These are phyloP conservation scores for Tetracladium setigerum DNA, from an alignment of 495 filamentous ascomycete genomes.

Conservation along the genomic window DNA sequence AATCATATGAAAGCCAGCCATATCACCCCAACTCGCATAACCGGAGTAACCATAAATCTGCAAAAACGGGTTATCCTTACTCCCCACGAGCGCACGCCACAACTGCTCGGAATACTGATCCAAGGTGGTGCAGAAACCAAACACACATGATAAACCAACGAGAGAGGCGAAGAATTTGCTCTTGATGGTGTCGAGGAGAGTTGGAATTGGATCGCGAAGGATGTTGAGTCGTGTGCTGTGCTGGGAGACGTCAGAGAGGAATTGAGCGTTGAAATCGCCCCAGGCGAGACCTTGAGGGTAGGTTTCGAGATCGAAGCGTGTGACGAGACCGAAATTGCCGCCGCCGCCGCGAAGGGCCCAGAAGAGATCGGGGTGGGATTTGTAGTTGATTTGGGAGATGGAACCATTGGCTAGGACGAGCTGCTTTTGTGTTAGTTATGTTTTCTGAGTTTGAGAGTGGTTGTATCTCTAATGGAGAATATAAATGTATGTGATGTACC, in stretches of 20 bases:
- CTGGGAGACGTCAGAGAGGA: not conserved
- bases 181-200: not conserved
- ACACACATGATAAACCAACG: not conserved
- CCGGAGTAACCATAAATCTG: no score
- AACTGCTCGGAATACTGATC: not conserved
- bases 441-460: not conserved
- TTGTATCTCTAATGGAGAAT: no score
- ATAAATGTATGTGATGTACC: constrained; percentile 17
- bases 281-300: constrained; percentile 22
- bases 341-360: constrained; percentile 38
- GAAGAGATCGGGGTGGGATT: constrained; percentile 37
- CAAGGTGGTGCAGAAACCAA: not conserved
- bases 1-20: no score
- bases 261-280: not conserved
- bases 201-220: not conserved
- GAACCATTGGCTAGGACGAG: constrained; percentile 42
- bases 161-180: not conserved
- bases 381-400: constrained; percentile 37
- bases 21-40: no score
- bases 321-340: constrained; percentile 49
- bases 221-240: not conserved
- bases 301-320: constrained; percentile 35
- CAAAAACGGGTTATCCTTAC: no score
- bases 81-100: no score
- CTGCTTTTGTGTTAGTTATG: constrained; percentile 34